Base-by-base conservation (phyloP, 2,329 filamentous ascomycete genomes). In the Penicillium oxalicum region DNA sequence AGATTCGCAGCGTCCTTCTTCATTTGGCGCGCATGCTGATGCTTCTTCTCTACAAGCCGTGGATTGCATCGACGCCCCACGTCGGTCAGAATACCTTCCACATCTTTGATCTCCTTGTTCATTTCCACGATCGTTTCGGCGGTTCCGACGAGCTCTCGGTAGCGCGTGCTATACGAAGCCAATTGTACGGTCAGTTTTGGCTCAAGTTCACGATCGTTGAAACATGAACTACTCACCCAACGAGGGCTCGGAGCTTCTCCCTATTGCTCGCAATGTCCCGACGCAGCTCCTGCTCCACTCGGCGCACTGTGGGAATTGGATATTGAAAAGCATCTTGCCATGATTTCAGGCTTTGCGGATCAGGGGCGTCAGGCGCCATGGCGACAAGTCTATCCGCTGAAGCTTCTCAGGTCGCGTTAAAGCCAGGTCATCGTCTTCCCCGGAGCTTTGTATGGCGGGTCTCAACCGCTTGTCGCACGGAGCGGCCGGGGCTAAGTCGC, bases 51-150 rank as follows among this genome's bases (percentile, higher is more conserved):
- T 25, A 95, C 75, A 26, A 84, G 76, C 45, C 78, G 74, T 34
- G 88, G 80, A 44, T 91, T 90, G 69, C 91, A 96, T 48, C 81
- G 80, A 37, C 80, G 80, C 40, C 88, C 88, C 72, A 95, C 85
- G 50, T 77, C 77, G 12, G 79, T 79, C 44, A 97, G 77, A 34
- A 83, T 80, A 4, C 76, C 73, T 68, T 95, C 89, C 12, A 89
- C 85, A 9, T 76, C 73, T 52, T 84, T 80, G 72, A 93, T 91
- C 64, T 91, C 83, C 35, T 70, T 71, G 57, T 88, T 86, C 88
- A 97, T 95, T 52, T 84, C 80, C 47, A 96, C 86, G 57, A 97
- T 97, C n/a, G 84, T 84, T 70, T 96, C 91, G 47, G 91, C 91
- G 0, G 91, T 96, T 45, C 88, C 88, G 26, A 97, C 82, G 7